Evolutionary conservation across 805 yeast genomes (phyloP), one percentile per base, ranked within the genome.

Genomic region (Metschnikowia picachoensis): DNA sequence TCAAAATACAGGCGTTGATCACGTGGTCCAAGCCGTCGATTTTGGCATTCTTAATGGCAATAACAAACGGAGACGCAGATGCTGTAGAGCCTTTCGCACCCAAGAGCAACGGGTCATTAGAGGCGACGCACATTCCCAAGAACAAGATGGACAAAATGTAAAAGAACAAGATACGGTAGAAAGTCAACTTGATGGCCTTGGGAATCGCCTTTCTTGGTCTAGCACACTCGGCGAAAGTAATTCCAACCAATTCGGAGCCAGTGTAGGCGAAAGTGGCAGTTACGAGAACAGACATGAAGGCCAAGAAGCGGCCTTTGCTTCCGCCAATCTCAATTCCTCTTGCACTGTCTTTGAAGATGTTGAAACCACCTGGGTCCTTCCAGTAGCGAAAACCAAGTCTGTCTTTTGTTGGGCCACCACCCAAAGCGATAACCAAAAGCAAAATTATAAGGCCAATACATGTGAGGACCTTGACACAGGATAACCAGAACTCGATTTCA

Each of bases 321-420:
- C 79, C 80, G 7, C 47, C 60, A 27, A 75, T 60, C 60, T 69
- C 49, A 43, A 72, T 57, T 40, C 57, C 51, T 43, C 71, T 65
- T 2, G 64, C 31, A 5, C 52, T 10, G 53, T 83, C 84, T 59
- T 70, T 55, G 74, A 73, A 76, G 17, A 53, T 70, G 66, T 58
- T 70, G 48, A 59, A 84, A 0, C 88, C 84, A 50, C 90, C 91
- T 0, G 90, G 89, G 50, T 78, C 59, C 37, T 72, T 62, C 87
- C 88, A 85, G 65, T 72, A 85, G 57, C 86, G 74, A 68, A 83
- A 85, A 1, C 91, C 92, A 30, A 78, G 65, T 64, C 92, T 75
- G 56, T 85, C 89, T 57, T 82, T 83, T 36, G 74, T 73, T 52
- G 92, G 91, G 28, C 82, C 87, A 44, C 94, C 95, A 49, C 95